Percentiles rank a stretch among this genome's conserved stretches.
These are phyloP conservation scores for Globisporangium middletonii DNA, from an alignment of 352 stramenopile species.

Conservation along the genomic window DNA sequence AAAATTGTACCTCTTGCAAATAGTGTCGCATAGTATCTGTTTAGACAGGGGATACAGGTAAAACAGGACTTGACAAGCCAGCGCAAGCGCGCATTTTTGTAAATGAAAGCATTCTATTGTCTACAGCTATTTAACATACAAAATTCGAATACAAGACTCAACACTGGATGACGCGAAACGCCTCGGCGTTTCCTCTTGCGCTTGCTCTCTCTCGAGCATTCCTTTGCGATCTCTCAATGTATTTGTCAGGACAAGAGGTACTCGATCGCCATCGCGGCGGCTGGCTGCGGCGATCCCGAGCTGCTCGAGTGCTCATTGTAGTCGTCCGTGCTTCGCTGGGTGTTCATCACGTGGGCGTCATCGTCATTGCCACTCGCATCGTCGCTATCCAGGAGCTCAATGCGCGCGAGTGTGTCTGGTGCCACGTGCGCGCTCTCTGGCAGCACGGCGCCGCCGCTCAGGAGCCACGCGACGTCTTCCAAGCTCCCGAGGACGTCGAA, in stretches of 20 bases:
- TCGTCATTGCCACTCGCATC: neutral
- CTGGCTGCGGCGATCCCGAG: neutral
- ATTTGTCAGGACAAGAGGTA: slow-evolving; percentile 10
- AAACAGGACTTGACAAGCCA: too few species aligned
- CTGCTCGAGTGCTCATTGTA: neutral
- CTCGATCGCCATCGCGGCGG: slow-evolving; percentile 8
- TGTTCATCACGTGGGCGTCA: neutral
- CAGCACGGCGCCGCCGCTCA: slow-evolving; percentile 13
- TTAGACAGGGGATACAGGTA: too few species aligned
- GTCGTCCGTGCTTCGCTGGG: neutral
- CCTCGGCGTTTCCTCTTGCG: too few species aligned
- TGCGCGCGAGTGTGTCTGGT: neutral
- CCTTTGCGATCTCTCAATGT: too few species aligned
- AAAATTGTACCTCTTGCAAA: neutral
- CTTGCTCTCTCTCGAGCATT: neutral
- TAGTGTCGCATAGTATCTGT: too few species aligned
- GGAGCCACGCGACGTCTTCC: slow-evolving; percentile 19
- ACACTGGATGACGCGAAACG: too few species aligned
- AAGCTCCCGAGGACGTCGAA: slow-evolving; percentile 22
- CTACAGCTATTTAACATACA: too few species aligned
- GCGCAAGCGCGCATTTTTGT: too few species aligned
- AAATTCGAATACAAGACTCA: neutral
- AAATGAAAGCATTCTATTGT: too few species aligned
- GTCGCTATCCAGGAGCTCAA: neutral
- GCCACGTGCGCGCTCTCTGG: slow-evolving; percentile 6